These are phyloP conservation scores for Colletotrichum aenigma DNA, from an alignment of 2,329 filamentous ascomycete species.

Conservation along the genomic window DNA sequence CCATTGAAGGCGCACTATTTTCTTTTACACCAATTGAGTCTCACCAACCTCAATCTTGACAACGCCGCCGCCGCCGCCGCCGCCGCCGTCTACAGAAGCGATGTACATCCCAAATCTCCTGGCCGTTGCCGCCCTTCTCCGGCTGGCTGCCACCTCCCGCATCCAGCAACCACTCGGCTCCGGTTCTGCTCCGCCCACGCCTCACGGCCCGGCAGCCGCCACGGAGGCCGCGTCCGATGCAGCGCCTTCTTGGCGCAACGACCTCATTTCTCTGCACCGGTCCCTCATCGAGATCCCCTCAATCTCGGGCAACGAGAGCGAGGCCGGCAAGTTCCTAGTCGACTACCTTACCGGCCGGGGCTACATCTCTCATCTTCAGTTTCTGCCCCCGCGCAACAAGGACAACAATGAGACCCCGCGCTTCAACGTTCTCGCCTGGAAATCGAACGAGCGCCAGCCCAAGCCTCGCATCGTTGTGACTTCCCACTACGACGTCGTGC, in stretches of 20 bases:
- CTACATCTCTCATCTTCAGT: constrained; percentile 49
- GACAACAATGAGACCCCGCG: constrained; percentile 42
- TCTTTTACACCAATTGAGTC: neutral
- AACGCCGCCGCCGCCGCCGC: neutral
- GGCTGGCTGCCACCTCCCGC: constrained; percentile 2
- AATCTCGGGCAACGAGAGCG: constrained; percentile 70
- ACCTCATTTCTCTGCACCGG: constrained; percentile 75
- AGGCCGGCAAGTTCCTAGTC: constrained; percentile 71
- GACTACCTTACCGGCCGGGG: constrained; percentile 61
- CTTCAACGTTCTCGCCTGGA: constrained; percentile 81
- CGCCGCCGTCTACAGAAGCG: neutral
- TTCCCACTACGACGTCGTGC: constrained; percentile 83
- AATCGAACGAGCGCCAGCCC: constrained; percentile 45
- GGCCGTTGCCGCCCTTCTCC: neutral
- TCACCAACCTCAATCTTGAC: neutral
- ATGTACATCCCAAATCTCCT: constrained; percentile 5
- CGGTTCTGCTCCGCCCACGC: neutral
- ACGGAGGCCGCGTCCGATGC: neutral
- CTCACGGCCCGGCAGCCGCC: neutral
- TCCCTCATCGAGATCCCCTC: constrained; percentile 77
- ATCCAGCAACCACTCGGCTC: constrained; percentile 13
- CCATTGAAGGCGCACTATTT: neutral
- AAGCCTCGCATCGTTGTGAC: constrained; percentile 69
- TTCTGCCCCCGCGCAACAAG: constrained; percentile 35
- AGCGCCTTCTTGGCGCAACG: constrained; percentile 43